phyloP scores from a whole-genome alignment of 2,329 filamentous ascomycete genomes.

The Fusarium continuum region DNA sequence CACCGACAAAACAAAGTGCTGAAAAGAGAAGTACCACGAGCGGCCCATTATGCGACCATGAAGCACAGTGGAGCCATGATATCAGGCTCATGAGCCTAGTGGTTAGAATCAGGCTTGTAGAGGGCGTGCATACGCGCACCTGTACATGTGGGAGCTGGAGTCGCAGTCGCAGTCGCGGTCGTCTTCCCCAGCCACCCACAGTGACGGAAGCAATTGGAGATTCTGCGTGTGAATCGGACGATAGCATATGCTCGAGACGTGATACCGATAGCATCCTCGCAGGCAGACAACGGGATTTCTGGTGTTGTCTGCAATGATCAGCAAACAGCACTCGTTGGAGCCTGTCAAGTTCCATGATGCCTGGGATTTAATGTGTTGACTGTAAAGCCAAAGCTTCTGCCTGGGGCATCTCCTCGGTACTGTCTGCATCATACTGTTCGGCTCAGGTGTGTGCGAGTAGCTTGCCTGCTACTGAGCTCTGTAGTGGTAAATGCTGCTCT shows the following conservation, averaged over 20 bases:
- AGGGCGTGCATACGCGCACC: slow-evolving; percentile 35
- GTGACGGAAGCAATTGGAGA: slow-evolving; percentile 36
- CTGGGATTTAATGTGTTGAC: not conserved
- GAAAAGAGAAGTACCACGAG: slow-evolving; percentile 42
- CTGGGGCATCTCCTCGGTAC: not conserved
- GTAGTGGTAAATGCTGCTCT: not conserved
- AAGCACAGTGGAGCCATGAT: slow-evolving; percentile 48
- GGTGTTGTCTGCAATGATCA: slow-evolving; percentile 26
- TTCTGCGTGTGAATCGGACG: slow-evolving; percentile 32
- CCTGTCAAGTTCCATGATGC: slow-evolving; percentile 16
- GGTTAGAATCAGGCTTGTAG: slow-evolving; percentile 30
- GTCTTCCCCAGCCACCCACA: slow-evolving; percentile 39
- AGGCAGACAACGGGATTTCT: slow-evolving; percentile 10
- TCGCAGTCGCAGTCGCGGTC: slow-evolving; percentile 35
- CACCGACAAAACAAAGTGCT: slow-evolving; percentile 49
- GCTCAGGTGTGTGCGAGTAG: not conserved
- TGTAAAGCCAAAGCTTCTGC: not conserved
- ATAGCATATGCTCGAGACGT: slow-evolving; percentile 24
- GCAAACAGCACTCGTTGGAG: slow-evolving; percentile 12
- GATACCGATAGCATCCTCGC: slow-evolving; percentile 27
- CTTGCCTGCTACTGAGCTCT: not conserved
- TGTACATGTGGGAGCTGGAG: slow-evolving; percentile 36
- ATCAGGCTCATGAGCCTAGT: slow-evolving; percentile 41
- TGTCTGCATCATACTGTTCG: too few relatives aligned
- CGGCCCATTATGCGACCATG: slow-evolving; percentile 48